A percentile compares a stretch with the other conserved stretches of the same genome.
phyloP scores from a whole-genome alignment of 2,329 filamentous ascomycete species.

The Microdochium bolleyi region DNA sequence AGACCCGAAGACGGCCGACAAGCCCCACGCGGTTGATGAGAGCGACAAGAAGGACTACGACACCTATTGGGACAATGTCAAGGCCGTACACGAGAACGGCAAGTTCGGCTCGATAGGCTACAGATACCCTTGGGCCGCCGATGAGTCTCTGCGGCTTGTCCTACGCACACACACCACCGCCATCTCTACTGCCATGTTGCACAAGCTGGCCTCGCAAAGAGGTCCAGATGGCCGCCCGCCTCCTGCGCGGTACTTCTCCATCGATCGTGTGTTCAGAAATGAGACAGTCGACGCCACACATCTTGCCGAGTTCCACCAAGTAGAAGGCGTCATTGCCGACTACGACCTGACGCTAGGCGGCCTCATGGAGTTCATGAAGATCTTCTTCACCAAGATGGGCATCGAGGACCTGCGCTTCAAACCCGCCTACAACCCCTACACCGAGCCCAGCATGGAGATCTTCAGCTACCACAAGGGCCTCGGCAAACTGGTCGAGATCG shows the following conservation, averaged over 20 bases:
- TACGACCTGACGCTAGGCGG: constrained; percentile 89
- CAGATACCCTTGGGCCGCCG: constrained; percentile 84
- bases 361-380: constrained; percentile 85
- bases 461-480: constrained; percentile 91
- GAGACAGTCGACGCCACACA: constrained; percentile 96
- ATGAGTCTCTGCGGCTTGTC: constrained; percentile 80
- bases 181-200: constrained; percentile 81
- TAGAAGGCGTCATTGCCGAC: constrained; percentile 97
- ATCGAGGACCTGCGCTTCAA: constrained; percentile 89
- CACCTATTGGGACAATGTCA: constrained; percentile 81
- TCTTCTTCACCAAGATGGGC: constrained; percentile 96
- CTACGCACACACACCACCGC: constrained; percentile 95
- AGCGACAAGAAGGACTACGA: constrained; percentile 62
- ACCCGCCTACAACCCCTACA: constrained; percentile 92
- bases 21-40: constrained; percentile 47
- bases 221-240: constrained; percentile 59
- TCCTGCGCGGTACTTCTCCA: constrained; percentile 91
- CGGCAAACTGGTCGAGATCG: constrained; percentile 90
- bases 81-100: constrained; percentile 79
- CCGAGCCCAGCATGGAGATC: constrained; percentile 96
- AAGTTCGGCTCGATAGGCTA: constrained; percentile 96
- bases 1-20: constrained; percentile 71
- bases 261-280: constrained; percentile 94
- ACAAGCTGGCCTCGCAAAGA: constrained; percentile 77
- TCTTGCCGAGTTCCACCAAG: constrained; percentile 95